phyloP scores from a whole-genome alignment of 768 basidiomycete genomes.

The Mycena haematopus region DNA sequence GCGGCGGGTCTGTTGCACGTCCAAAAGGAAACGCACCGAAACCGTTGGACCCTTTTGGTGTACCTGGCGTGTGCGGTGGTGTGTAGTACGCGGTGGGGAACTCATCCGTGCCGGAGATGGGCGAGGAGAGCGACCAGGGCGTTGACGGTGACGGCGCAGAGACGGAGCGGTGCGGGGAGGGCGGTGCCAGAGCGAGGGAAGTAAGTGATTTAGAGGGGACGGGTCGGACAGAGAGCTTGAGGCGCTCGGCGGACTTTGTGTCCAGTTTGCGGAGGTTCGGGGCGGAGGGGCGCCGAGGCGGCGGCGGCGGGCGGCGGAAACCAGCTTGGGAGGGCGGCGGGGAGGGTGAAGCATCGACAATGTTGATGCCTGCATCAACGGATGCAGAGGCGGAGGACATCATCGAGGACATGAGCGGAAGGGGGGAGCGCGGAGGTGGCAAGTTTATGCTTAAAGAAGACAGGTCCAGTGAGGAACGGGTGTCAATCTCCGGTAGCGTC shows the following conservation, averaged over 20 bases:
- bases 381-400: slow-evolving; percentile 44
- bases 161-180: slow-evolving; percentile 59
- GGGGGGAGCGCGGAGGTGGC: slow-evolving; percentile 52
- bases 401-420: slow-evolving; percentile 62
- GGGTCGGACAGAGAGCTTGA: slow-evolving; percentile 65
- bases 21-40: slow-evolving; percentile 27
- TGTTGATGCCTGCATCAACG: slow-evolving; percentile 29
- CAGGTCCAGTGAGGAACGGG: slow-evolving; percentile 25
- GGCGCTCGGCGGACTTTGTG: slow-evolving; percentile 45
- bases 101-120: slow-evolving; percentile 40
- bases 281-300: slow-evolving; percentile 64
- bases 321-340: slow-evolving; percentile 70
- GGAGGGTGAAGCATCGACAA: slow-evolving; percentile 60
- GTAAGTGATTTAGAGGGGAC: slow-evolving; percentile 57
- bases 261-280: slow-evolving; percentile 68
- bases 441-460: slow-evolving; percentile 44
- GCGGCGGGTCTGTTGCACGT: slow-evolving; percentile 17
- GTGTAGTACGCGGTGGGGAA: slow-evolving; percentile 59
- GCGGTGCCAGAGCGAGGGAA: slow-evolving; percentile 31
- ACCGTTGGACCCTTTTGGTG: slow-evolving; percentile 68
- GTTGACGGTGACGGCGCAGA: slow-evolving; percentile 63
- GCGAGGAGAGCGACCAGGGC: slow-evolving; percentile 48
- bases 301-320: slow-evolving; percentile 58
- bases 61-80: slow-evolving; percentile 58
- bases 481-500: slow-evolving; percentile 65